Evolutionary conservation across 768 basidiomycete genomes (phyloP), one percentile per base, ranked within the genome.

Genomic region (Tubosaeta sp.): DNA sequence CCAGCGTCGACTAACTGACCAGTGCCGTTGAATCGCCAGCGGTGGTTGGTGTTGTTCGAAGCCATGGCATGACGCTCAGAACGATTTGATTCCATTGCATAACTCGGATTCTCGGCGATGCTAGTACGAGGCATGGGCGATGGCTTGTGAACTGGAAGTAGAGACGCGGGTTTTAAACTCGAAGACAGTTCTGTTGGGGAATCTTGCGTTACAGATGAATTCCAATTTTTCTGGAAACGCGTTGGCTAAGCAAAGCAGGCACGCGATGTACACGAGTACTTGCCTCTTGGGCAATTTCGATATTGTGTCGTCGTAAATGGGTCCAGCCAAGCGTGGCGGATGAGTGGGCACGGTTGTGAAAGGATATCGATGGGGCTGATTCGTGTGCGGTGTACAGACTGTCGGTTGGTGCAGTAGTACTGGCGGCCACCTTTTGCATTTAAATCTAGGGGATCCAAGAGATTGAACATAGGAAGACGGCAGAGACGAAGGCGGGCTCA

Each of bases 391-490:
- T 46, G 59, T 68, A 68, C 65, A 63, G 42, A 65, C 54, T 67
- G 67, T 68, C 56, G 52, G 54, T 58, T 52, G 68, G 49, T 64
- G 72, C 73, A 56, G 78, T 73, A 73, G 74, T 65, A 62, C 78
- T 70, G 76, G 81, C 77, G 71, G 83, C 80, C 76, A 78, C 76
- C 73, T 80, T 77, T 78, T 80, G 80, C 83, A 86, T 86, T 79
- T 79, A 80, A 81, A 79, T 71, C 67, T 73, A 62, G 60, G 25
- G 56, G 58, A 61, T 62, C 57, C 42, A 35, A 30, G 13, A 56
- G 59, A 64, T 61, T 67, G 59, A 61, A 64, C 29, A 44, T 51
- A 10, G 35, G 39, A 22, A 53, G 19, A 51, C 21, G 32, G 35
- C 14, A 46, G 51, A 59, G 52, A 55, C 46, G 49, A 49, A 46